Percentiles rank a stretch among this genome's conserved stretches.
Conservation (phyloP, 768 basidiomycete genomes). For the Leccinum subtestaceum region DNA sequence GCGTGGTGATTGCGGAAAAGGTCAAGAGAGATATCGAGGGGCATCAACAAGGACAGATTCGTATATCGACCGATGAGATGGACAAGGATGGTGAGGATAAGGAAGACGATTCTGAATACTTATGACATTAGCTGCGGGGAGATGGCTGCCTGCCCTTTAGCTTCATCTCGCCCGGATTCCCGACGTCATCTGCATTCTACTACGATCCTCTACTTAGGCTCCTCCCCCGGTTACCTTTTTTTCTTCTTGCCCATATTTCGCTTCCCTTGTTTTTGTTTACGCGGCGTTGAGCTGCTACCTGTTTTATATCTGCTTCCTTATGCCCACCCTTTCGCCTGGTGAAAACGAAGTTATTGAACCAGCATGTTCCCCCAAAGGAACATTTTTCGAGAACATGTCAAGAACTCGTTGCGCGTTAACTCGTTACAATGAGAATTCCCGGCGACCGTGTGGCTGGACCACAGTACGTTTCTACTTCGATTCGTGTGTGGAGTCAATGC, state of each 20-base stretch:
- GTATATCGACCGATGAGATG: slow-evolving; percentile 34
- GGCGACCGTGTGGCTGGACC: too few species aligned
- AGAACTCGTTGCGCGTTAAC: too few species aligned
- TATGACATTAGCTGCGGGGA: slow-evolving; percentile 15
- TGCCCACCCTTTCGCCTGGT: background rate
- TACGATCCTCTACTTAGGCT: too few species aligned
- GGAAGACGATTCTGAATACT: slow-evolving; percentile 26
- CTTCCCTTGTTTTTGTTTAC: background rate
- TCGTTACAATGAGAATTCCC: too few species aligned
- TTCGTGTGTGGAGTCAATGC: too few species aligned
- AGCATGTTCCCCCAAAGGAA: too few species aligned
- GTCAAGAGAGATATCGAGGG: slow-evolving; percentile 18
- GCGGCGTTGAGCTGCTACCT: slow-evolving; percentile 7
- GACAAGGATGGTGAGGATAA: slow-evolving; percentile 36
- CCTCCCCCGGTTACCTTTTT: background rate
- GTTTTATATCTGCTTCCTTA: background rate
- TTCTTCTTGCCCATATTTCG: background rate
- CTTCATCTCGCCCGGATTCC: background rate
- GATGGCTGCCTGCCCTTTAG: too few species aligned
- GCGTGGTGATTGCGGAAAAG: slow-evolving; percentile 37
- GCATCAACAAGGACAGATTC: slow-evolving; percentile 17
- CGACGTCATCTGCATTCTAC: background rate
- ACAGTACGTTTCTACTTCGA: too few species aligned
- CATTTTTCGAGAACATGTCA: too few species aligned
- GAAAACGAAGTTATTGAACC: background rate